Percentiles rank a stretch among this genome's conserved stretches.
phyloP scores from a whole-genome alignment of 805 yeast species.

The Ogataea philodendri region DNA sequence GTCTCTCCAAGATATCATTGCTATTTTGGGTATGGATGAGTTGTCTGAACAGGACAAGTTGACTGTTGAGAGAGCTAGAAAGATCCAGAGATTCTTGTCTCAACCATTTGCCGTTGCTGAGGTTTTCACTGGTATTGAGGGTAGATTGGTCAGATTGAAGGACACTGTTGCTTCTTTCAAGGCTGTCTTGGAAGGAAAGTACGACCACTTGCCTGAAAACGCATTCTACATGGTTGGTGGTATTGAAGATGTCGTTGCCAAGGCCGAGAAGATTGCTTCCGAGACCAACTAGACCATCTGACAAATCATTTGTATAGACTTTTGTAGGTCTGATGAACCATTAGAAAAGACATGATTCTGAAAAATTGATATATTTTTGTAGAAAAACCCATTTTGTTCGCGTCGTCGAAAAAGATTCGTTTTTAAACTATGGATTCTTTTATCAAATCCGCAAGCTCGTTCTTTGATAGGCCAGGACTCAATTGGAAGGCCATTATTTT shows the following conservation, averaged over 20 bases:
- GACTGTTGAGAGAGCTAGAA: slow-evolving; percentile 99
- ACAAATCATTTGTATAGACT: slow-evolving; percentile 20
- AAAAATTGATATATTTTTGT: slow-evolving; percentile 5
- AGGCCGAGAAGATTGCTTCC: slow-evolving; percentile 98
- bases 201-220: slow-evolving; percentile 97
- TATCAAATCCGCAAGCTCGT: slow-evolving; percentile 42
- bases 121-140: slow-evolving; percentile 99
- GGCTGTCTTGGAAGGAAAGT: slow-evolving; percentile 97
- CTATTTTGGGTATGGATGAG: slow-evolving; percentile 99
- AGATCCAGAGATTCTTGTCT: slow-evolving; percentile 99
- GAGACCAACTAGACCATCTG: slow-evolving; percentile 60
- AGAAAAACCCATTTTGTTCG: slow-evolving; percentile 1
- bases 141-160: slow-evolving; percentile 94
- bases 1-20: slow-evolving; percentile 99
- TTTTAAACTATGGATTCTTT: slow-evolving; percentile 23
- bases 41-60: slow-evolving; percentile 97
- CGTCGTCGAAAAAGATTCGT: no score
- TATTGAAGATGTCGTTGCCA: slow-evolving; percentile 96
- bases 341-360: slow-evolving; percentile 16
- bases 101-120: slow-evolving; percentile 99
- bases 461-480: slow-evolving; percentile 64
- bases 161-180: slow-evolving; percentile 94
- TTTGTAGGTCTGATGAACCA: slow-evolving; percentile 19
- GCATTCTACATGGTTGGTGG: slow-evolving; percentile 99
- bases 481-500: slow-evolving; percentile 79